Percentiles rank a stretch among this genome's conserved stretches.
These are phyloP conservation scores for Arthroderma uncinatum DNA, from an alignment of 2,329 filamentous ascomycete genomes.

Conservation along the genomic window DNA sequence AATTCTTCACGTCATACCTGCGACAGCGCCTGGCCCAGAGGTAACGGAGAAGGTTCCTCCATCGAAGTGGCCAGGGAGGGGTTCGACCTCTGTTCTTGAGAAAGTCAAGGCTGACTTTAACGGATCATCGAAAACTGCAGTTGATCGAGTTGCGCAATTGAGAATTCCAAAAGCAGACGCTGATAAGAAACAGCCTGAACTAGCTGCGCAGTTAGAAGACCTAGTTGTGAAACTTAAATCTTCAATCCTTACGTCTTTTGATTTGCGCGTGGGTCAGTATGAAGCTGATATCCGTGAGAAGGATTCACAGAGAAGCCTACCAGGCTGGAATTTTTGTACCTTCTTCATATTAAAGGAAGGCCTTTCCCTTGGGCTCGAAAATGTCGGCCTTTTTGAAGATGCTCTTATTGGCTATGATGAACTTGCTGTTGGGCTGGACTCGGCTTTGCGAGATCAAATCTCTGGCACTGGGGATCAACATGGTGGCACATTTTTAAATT, in stretches of 20 bases:
- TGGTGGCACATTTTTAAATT: constrained; percentile 58
- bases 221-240: constrained; percentile 77
- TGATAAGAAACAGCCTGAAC: constrained; percentile 63
- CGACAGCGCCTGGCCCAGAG: constrained; percentile 68
- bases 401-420: constrained; percentile 92
- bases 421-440: constrained; percentile 74
- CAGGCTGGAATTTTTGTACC: constrained; percentile 98
- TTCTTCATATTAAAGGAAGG: constrained; percentile 98
- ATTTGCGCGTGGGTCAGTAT: constrained; percentile 81
- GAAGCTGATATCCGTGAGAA: constrained; percentile 96
- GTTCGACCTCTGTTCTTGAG: constrained; percentile 73
- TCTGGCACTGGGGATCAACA: constrained; percentile 52
- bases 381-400: constrained; percentile 89
- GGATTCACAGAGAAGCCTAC: constrained; percentile 71
- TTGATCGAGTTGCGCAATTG: constrained; percentile 76
- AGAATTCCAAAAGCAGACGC: constrained; percentile 50
- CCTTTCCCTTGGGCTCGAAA: constrained; percentile 85
- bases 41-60: constrained; percentile 54
- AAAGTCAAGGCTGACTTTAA: constrained; percentile 89
- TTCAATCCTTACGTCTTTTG: constrained; percentile 79
- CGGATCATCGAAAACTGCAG: constrained; percentile 56
- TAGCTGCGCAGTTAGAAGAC: constrained; percentile 72
- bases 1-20: constrained; percentile 84
- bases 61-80: constrained; percentile 65
- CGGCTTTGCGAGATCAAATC: constrained; percentile 63